Conservation (phyloP, 441 rosid species). For the Adansonia grandidieri region DNA sequence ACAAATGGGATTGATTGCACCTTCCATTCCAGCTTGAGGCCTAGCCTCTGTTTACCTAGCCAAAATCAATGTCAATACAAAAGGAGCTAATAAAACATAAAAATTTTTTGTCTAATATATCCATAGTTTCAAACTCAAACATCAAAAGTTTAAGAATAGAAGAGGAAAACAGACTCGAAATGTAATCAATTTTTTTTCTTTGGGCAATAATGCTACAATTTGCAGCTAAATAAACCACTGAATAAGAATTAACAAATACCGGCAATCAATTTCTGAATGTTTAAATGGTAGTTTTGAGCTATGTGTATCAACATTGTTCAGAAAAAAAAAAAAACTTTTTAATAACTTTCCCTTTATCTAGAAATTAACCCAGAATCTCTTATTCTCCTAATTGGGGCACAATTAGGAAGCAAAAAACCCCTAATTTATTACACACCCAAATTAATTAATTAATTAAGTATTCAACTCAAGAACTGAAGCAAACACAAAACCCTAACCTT, state of each 20-base stretch:
- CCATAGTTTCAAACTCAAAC: neutral
- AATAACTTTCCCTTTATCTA: neutral
- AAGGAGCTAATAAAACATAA: neutral
- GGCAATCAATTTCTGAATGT: neutral
- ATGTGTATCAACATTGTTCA: neutral
- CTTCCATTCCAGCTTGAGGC: neutral
- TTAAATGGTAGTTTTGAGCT: neutral
- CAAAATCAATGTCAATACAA: neutral
- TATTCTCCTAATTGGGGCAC: neutral
- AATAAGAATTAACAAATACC: neutral
- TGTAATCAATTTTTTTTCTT: neutral
- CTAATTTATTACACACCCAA: neutral
- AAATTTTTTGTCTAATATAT: neutral
- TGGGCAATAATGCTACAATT: neutral
- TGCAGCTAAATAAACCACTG: neutral
- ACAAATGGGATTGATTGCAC: neutral
- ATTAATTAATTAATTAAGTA: neutral
- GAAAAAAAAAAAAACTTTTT: neutral
- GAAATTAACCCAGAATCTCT: neutral
- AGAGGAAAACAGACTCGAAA: neutral
- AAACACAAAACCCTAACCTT: neutral
- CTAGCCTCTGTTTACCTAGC: neutral
- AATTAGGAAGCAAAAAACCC: neutral
- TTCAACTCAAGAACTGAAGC: neutral
- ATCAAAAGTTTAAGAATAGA: slow-evolving; percentile 8